Conservation (phyloP, 208 protist species). For the Entamoeba dispar region DNA sequence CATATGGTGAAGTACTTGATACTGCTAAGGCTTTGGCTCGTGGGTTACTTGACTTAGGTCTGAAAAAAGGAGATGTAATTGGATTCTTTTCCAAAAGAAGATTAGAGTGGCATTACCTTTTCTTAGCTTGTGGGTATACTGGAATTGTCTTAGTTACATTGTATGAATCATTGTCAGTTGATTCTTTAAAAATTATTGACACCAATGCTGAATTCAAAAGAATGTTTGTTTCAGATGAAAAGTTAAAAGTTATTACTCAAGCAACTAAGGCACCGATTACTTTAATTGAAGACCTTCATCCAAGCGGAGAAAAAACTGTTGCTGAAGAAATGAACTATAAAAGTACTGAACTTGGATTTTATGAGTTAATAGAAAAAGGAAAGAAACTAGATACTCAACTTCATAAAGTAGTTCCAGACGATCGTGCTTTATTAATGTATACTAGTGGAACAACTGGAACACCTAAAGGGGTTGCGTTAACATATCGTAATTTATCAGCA, state of each 20-base stretch:
- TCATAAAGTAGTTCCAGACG: constrained; percentile 8
- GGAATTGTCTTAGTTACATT: neutral
- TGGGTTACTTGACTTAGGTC: neutral
- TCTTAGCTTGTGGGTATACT: neutral
- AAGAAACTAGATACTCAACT: neutral
- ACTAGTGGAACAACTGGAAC: constrained; percentile 23
- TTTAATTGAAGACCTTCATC: neutral
- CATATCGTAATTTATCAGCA: constrained; percentile 11
- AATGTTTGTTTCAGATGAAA: neutral
- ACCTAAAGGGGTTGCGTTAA: constrained; percentile 19
- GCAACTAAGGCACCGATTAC: neutral
- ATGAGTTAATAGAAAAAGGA: neutral
- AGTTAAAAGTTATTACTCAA: neutral
- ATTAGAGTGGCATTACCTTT: neutral
- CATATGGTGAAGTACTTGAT: neutral
- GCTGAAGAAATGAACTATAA: neutral
- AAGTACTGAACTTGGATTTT: neutral
- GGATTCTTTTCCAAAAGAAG: neutral
- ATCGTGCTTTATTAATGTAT: constrained; percentile 17
- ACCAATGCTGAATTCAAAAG: neutral
- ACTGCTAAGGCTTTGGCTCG: neutral
- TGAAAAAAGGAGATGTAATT: neutral
- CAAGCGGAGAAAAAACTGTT: neutral
- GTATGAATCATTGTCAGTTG: neutral
- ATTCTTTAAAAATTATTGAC: neutral